phyloP scores from a whole-genome alignment of 202 grass and related monocot species.

The Carex arenaria region DNA sequence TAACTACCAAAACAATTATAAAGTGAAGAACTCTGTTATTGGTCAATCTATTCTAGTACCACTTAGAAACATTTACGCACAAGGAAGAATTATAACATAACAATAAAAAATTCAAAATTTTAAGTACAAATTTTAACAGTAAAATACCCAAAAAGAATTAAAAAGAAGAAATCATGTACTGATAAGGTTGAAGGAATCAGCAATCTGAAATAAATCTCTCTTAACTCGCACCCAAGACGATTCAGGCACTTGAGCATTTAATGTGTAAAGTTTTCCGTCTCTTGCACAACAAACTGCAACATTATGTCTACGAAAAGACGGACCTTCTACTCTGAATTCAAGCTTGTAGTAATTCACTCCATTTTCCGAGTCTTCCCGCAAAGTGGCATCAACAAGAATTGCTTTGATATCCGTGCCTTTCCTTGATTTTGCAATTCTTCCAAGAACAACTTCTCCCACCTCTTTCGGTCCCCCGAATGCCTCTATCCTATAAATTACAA shows the following conservation, averaged over 20 bases:
- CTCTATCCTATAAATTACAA: slow-evolving; percentile 52
- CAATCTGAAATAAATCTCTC: slow-evolving; percentile 59
- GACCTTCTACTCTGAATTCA: slow-evolving; percentile 65
- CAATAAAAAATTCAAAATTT: neutral
- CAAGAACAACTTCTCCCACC: slow-evolving; percentile 72
- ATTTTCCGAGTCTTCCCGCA: slow-evolving; percentile 40
- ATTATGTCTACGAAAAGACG: slow-evolving; percentile 63
- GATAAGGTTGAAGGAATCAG: slow-evolving; percentile 72
- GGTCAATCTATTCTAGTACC: too few relatives aligned
- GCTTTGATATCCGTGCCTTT: slow-evolving; percentile 52
- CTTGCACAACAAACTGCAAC: slow-evolving; percentile 71
- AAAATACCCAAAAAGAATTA: neutral
- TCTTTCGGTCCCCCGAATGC: slow-evolving; percentile 73
- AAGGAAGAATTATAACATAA: too few relatives aligned
- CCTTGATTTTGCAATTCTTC: slow-evolving; percentile 72
- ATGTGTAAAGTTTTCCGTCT: slow-evolving; percentile 66
- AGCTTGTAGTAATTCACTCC: slow-evolving; percentile 86
- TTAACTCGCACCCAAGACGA: slow-evolving; percentile 41
- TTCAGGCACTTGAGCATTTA: slow-evolving; percentile 84
- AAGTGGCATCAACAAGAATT: slow-evolving; percentile 46
- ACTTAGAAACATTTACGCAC: too few relatives aligned
- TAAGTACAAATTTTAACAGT: neutral
- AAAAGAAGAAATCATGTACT: slow-evolving; percentile 15
- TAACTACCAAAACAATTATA: too few relatives aligned
- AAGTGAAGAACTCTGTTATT: too few relatives aligned